Percentiles rank a stretch among this genome's conserved stretches.
Evolutionary conservation across 2,329 filamentous ascomycete species (phyloP).

Genomic region (Penicillium nordicum): DNA sequence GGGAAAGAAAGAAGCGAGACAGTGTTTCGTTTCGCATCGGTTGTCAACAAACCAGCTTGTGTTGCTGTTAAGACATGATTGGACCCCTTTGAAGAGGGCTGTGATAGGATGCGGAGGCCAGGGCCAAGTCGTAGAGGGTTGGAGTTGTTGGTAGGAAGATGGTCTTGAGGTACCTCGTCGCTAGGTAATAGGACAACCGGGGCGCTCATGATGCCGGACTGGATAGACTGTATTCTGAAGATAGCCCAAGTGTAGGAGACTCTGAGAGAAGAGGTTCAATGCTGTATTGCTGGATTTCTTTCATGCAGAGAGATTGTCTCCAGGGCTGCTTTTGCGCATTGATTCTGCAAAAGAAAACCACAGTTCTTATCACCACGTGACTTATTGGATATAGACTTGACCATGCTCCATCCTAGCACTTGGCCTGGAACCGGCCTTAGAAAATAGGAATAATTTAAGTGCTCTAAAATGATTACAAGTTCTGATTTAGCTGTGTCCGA

Average conservation of each 20-base stretch:
- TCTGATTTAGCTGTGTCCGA: neutral
- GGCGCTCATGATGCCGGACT: constrained; percentile 49
- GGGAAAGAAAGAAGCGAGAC: constrained; percentile 36
- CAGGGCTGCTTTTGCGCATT: neutral
- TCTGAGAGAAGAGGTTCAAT: neutral
- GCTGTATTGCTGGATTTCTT: neutral
- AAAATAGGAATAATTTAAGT: neutral
- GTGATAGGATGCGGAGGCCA: constrained; percentile 76
- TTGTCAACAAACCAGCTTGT: constrained; percentile 36
- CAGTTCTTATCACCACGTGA: constrained; percentile 32
- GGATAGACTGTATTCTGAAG: constrained; percentile 1
- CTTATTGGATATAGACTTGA: neutral
- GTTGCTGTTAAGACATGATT: constrained; percentile 38
- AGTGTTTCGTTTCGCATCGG: constrained; percentile 41
- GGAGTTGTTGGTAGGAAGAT: constrained; percentile 64
- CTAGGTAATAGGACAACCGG: constrained; percentile 76
- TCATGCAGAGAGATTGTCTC: neutral
- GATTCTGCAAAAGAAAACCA: constrained; percentile 14
- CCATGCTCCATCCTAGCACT: neutral
- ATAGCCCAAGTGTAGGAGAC: neutral
- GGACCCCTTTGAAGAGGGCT: constrained; percentile 62
- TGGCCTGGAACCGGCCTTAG: neutral
- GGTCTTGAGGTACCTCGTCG: constrained; percentile 64
- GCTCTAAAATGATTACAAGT: too few species aligned
- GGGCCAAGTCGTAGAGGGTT: constrained; percentile 75